Conservation (phyloP, 768 basidiomycete genomes). For the Asterophora lycoperdoides region DNA sequence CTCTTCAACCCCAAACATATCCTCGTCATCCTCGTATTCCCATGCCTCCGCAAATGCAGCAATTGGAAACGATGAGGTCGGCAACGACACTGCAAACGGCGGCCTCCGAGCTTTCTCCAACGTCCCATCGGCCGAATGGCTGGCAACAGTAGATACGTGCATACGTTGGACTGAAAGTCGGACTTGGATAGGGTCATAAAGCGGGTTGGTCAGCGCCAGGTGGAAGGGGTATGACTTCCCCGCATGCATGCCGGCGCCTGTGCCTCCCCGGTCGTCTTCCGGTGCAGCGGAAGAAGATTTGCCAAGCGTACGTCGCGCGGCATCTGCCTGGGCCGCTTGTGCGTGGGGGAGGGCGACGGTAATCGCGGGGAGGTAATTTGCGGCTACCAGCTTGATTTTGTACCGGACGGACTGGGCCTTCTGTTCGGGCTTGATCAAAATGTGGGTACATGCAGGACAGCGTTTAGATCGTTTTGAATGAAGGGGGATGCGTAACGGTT, state of each 20-base stretch:
- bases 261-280: conserved; percentile 37
- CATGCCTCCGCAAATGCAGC: conserved; percentile 94
- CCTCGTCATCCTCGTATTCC: conserved; percentile 97
- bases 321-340: conserved; percentile 39
- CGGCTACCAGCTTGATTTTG: conserved; percentile 96
- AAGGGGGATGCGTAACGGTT: conserved; percentile 86
- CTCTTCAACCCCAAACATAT: conserved; percentile 79
- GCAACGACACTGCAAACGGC: conserved; percentile 78
- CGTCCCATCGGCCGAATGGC: conserved; percentile 31
- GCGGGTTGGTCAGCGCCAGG: conserved; percentile 87
- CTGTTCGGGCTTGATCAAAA: conserved; percentile 96
- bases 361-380: conserved; percentile 90
- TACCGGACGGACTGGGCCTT: conserved; percentile 92
- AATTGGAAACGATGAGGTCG: conserved; percentile 72
- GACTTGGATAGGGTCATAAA: conserved; percentile 94
- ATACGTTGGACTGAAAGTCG: conserved; percentile 76
- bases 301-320: conserved; percentile 36
- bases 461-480: conserved; percentile 95
- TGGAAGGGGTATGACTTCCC: conserved; percentile 87
- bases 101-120: conserved; percentile 59
- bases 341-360: conserved; percentile 64
- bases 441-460: conserved; percentile 90
- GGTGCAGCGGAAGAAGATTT: conserved; percentile 36
- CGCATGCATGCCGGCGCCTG: conserved; percentile 49
- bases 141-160: conserved; percentile 41